A percentile compares a stretch with the other conserved stretches of the same genome.
phyloP scores from a whole-genome alignment of 2,329 filamentous ascomycete species.

The Cladosporium oxysporum region DNA sequence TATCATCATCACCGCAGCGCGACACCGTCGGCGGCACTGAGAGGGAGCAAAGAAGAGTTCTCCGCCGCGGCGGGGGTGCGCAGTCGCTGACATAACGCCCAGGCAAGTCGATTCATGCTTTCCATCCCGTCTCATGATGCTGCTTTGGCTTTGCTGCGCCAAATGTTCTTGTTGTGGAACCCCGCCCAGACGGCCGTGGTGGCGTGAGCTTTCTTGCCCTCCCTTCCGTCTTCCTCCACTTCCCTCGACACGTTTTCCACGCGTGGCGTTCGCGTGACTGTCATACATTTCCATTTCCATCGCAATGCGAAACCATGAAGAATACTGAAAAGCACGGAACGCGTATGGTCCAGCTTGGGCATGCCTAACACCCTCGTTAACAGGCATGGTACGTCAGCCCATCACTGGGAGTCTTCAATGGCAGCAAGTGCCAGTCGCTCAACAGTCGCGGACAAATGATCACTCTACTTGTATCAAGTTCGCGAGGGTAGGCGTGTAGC shows the following conservation, averaged over 20 bases:
- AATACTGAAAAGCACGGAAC: not conserved
- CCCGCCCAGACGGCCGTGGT: not conserved
- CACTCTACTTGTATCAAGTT: not conserved
- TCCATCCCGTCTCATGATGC: not conserved
- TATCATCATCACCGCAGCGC: not conserved
- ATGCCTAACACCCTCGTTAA: not conserved
- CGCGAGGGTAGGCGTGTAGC: not conserved
- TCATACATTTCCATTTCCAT: not conserved
- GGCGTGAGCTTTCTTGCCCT: not conserved
- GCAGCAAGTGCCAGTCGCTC: not conserved
- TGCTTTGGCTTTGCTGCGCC: not conserved
- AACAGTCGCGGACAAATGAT: not conserved
- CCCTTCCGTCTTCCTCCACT: not conserved
- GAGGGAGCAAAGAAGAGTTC: not conserved
- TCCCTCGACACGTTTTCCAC: not conserved
- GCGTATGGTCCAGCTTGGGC: not conserved
- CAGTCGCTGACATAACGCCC: not conserved
- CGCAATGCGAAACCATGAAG: not conserved
- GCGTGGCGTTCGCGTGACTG: not conserved
- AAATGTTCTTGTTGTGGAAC: not conserved
- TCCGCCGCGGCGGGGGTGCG: conserved; percentile 2
- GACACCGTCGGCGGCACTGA: not conserved
- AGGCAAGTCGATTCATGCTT: not conserved
- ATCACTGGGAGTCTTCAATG: not conserved
- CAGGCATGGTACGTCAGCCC: not conserved